phyloP scores from a whole-genome alignment of 768 basidiomycete species.

The Inosperma sp. region DNA sequence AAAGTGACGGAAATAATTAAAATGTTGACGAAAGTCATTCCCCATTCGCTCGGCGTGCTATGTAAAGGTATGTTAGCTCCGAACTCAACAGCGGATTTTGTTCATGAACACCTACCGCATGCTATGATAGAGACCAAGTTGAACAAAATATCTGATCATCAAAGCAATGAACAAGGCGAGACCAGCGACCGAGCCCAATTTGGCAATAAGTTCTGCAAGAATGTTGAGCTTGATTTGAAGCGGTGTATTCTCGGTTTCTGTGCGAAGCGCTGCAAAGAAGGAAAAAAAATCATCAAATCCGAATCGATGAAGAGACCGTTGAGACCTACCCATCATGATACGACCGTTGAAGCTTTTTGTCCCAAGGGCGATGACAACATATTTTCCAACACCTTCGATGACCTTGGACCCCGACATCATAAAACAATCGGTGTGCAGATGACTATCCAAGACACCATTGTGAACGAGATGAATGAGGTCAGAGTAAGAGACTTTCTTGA shows the following conservation, averaged over 20 bases:
- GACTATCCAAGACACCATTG: conserved; percentile 29
- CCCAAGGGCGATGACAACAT: conserved; percentile 91
- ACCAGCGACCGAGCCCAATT: conserved; percentile 80
- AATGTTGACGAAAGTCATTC: conserved; percentile 86
- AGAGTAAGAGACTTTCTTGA: conserved; percentile 78
- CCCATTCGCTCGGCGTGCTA: conserved; percentile 75
- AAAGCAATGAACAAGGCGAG: conserved; percentile 74
- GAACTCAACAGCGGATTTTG: not conserved
- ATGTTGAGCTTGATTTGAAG: conserved; percentile 89
- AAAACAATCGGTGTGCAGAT: conserved; percentile 82
- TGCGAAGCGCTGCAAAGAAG: conserved; percentile 64
- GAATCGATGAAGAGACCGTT: conserved; percentile 3
- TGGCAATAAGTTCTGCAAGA: conserved; percentile 95
- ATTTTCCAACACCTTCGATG: conserved; percentile 88
- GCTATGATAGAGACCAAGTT: conserved; percentile 62
- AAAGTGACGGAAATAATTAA: conserved; percentile 93
- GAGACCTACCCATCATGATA: conserved; percentile 88
- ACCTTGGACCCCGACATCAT: conserved; percentile 90
- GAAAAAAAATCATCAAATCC: conserved; percentile 4
- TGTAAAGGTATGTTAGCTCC: not conserved
- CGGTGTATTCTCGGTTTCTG: conserved; percentile 85
- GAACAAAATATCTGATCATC: conserved; percentile 94
- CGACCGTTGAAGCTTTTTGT: conserved; percentile 92
- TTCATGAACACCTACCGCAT: conserved; percentile 43
- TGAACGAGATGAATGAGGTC: conserved; percentile 58